Evolutionary conservation across 2,329 filamentous ascomycete species (phyloP), one percentile per base, ranked within the genome.

Genomic region (Cordyceps cateniannulata): DNA sequence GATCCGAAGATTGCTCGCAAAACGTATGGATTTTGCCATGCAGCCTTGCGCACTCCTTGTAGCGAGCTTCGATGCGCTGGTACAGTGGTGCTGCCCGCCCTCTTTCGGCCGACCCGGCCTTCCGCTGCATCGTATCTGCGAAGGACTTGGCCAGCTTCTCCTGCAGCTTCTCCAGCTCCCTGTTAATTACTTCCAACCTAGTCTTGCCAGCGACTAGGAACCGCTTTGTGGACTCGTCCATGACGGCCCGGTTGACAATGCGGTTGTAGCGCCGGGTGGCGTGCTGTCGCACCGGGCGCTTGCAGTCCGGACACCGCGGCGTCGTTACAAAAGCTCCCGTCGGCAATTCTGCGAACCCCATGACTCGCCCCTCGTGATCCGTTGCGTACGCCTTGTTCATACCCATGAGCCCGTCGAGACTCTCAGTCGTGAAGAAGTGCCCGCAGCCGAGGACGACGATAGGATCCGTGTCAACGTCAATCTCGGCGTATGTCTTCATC

Each of bases 191-290:
- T 1, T 73, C 73, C 8, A 85, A 71, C 3, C 73, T 67, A 0
- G 75, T 63, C 10, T 55, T 58, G 0, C 64, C 65, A 1, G 45
- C 52, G 16, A 65, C 65, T 16, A 85, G 78, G 65, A 89, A 85
- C 61, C 83, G 84, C 70, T 85, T 86, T 0, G 82, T 82, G 0
- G 80, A 76, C 67, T 87, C 82, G 57, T 89, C 84, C 5, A 89
- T 74, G 3, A 85, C 72, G 1, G 81, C 83, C 8, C 81, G 76
- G 49, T 83, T 79, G 42, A 87, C 76, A 3, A 88, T 77, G 9
- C 85, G 77, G 18, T 83, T 82, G 66, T 89, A 89, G 1, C 86
- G 76, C 16, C 57, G 63, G 2, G 66, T 66, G 5, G 79, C 71
- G 52, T 87, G 76, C 56, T 79, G 77, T 8, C 81, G 75, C n/a